A percentile compares a stretch with the other conserved stretches of the same genome.
phyloP scores from a whole-genome alignment of 495 filamentous ascomycete genomes.

The Penicillium maclennaniae region DNA sequence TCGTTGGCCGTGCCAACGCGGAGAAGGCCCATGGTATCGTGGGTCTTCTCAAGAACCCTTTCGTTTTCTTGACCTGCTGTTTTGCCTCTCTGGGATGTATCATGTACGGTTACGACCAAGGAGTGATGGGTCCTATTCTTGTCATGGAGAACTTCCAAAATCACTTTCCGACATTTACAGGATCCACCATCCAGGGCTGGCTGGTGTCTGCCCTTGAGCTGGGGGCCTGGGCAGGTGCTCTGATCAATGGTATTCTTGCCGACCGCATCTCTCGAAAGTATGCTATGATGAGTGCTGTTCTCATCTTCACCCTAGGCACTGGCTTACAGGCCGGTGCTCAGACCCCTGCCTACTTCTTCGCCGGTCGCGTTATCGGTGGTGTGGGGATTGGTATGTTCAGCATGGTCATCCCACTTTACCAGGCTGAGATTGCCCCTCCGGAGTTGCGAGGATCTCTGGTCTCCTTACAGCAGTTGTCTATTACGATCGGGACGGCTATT shows the following conservation, averaged over 20 bases:
- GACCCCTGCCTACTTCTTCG: conserved; percentile 38
- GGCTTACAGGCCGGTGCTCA: conserved; percentile 39
- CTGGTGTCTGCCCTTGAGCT: conserved; percentile 76
- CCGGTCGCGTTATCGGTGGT: conserved; percentile 48
- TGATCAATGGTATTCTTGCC: conserved; percentile 71
- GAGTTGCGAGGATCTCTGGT: conserved; percentile 72
- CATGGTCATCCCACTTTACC: conserved; percentile 58
- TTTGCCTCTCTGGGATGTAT: conserved; percentile 75
- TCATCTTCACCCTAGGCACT: conserved; percentile 68
- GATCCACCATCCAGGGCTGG: conserved; percentile 67
- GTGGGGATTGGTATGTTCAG: conserved; percentile 65
- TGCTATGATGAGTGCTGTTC: conserved; percentile 63
- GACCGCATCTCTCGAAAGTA: conserved; percentile 75
- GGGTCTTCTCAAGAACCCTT: conserved; percentile 37
- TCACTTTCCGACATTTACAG: conserved; percentile 49
- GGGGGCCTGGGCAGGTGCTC: conserved; percentile 74
- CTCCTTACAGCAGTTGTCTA: conserved; percentile 73
- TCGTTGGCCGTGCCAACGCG: conserved; percentile 34
- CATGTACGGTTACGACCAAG: conserved; percentile 66
- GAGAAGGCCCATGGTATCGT: conserved; percentile 32
- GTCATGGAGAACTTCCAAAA: conserved; percentile 31
- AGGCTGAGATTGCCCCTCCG: conserved; percentile 70
- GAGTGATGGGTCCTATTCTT: conserved; percentile 64
- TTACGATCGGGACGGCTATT: conserved; percentile 65
- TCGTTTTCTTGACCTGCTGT: conserved; percentile 35